A percentile compares a stretch with the other conserved stretches of the same genome.
These are phyloP conservation scores for Solanum medicagineum DNA, from an alignment of 257 asterid genomes.

Conservation along the genomic window DNA sequence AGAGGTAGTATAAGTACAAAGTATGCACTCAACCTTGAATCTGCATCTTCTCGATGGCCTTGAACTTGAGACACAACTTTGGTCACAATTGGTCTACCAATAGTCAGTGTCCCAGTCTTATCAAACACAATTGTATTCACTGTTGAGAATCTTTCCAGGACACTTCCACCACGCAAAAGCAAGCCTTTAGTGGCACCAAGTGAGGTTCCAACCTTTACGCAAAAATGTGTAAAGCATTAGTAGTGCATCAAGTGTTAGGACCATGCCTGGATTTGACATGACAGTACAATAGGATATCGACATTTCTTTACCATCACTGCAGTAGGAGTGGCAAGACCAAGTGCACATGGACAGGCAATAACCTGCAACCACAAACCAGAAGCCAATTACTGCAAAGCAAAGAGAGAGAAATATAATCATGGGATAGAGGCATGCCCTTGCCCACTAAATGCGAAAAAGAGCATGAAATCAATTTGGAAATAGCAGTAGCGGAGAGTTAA, in stretches of 20 bases:
- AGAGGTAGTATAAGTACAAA: neutral
- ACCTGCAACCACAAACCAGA: constrained; percentile 48
- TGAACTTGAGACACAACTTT: constrained; percentile 40
- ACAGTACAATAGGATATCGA: neutral
- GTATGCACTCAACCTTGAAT: constrained; percentile 43
- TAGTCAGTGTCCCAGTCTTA: constrained; percentile 91
- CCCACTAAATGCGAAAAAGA: neutral
- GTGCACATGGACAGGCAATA: constrained; percentile 99
- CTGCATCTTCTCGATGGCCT: constrained; percentile 19
- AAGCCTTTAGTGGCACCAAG: constrained; percentile 96
- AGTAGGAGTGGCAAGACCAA: constrained; percentile 98
- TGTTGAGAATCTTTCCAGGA: constrained; percentile 73
- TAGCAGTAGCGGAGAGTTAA: neutral
- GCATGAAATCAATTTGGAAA: neutral
- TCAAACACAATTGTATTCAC: constrained; percentile 85
- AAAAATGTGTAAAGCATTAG: neutral
- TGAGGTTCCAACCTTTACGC: constrained; percentile 90
- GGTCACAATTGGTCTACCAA: constrained; percentile 88
- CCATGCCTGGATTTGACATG: neutral
- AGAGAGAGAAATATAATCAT: neutral
- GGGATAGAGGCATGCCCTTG: neutral
- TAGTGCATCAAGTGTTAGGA: neutral
- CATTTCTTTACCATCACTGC: constrained; percentile 78
- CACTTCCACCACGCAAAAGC: constrained; percentile 96
- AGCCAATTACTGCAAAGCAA: neutral